These are phyloP conservation scores for Gonium pectorale DNA, from an alignment of 139 green algal genomes.

Conservation along the genomic window DNA sequence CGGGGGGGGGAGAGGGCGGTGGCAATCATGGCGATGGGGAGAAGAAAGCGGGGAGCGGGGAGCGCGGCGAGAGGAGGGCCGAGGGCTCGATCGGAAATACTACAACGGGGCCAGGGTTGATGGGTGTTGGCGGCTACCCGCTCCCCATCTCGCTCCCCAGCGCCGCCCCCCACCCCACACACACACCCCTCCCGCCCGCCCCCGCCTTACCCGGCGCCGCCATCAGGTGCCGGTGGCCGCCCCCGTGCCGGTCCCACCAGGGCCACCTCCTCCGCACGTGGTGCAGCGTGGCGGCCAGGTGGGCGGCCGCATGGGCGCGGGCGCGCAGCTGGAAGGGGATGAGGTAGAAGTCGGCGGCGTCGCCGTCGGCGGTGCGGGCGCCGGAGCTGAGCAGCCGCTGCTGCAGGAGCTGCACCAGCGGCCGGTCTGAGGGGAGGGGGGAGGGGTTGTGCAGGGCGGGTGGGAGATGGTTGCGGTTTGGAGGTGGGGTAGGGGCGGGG, in stretches of 20 bases:
- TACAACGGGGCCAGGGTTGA: too few relatives aligned
- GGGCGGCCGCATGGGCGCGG: background rate
- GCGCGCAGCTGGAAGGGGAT: conserved; percentile 36
- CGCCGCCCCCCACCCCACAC: background rate
- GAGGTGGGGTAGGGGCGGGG: background rate
- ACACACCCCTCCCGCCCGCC: background rate
- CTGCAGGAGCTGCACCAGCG: conserved; percentile 40
- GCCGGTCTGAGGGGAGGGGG: conserved; percentile 14
- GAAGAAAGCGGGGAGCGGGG: too few relatives aligned
- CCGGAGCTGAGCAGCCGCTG: conserved; percentile 46
- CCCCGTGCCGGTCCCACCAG: conserved; percentile 50
- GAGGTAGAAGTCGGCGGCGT: conserved; percentile 50
- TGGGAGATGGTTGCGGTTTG: too few relatives aligned
- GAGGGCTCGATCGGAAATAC: too few relatives aligned
- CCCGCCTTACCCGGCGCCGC: conserved; percentile 35
- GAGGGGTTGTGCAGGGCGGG: background rate
- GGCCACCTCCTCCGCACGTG: conserved; percentile 54
- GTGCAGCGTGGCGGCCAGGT: background rate
- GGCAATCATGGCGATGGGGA: too few relatives aligned
- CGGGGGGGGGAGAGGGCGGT: too few relatives aligned
- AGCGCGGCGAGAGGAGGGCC: too few relatives aligned
- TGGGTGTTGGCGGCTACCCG: too few relatives aligned
- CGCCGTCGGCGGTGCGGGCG: conserved; percentile 37
- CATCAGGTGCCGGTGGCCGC: conserved; percentile 45
- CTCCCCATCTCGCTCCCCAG: too few relatives aligned